These are phyloP conservation scores for Phytophthora boehmeriae DNA, from an alignment of 352 stramenopile species.

Conservation along the genomic window DNA sequence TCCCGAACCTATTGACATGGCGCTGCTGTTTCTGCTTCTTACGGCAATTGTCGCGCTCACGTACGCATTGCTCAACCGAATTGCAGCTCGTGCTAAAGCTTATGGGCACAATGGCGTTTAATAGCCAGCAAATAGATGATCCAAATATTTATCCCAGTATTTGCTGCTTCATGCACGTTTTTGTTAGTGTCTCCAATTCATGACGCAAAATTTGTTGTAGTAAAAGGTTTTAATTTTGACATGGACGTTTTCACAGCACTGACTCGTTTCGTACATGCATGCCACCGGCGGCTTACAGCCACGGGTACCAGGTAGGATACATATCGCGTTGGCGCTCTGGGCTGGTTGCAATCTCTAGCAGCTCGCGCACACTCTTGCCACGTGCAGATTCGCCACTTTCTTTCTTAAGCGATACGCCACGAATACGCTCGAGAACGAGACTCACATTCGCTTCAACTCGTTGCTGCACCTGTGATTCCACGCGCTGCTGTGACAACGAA, in stretches of 20 bases:
- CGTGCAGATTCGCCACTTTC: slow-evolving; percentile 57
- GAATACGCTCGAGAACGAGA: slow-evolving; percentile 81
- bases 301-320: slow-evolving; percentile 88
- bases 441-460: slow-evolving; percentile 88
- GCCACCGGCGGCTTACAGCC: slow-evolving; percentile 58
- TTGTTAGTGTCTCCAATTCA: too few species aligned
- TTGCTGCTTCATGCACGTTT: too few species aligned
- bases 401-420: slow-evolving; percentile 81
- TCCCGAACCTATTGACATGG: slow-evolving; percentile 57
- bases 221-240: background rate
- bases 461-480: slow-evolving; percentile 83
- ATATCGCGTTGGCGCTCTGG: slow-evolving; percentile 84
- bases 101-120: slow-evolving; percentile 18
- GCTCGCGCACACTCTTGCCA: slow-evolving; percentile 77
- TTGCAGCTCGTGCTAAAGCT: slow-evolving; percentile 25
- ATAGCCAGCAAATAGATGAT: slow-evolving; percentile 1
- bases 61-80: slow-evolving; percentile 52
- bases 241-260: slow-evolving; percentile 9
- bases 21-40: slow-evolving; percentile 66
- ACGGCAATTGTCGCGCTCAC: slow-evolving; percentile 59
- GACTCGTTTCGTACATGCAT: slow-evolving; percentile 18
- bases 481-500: slow-evolving; percentile 48
- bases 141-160: slow-evolving; percentile 36
- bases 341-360: slow-evolving; percentile 85
- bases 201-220: slow-evolving; percentile 9